Evolutionary conservation across 352 stramenopile species (phyloP), one percentile per base, ranked within the genome.

Genomic region (Globisporangium uncinulatum): DNA sequence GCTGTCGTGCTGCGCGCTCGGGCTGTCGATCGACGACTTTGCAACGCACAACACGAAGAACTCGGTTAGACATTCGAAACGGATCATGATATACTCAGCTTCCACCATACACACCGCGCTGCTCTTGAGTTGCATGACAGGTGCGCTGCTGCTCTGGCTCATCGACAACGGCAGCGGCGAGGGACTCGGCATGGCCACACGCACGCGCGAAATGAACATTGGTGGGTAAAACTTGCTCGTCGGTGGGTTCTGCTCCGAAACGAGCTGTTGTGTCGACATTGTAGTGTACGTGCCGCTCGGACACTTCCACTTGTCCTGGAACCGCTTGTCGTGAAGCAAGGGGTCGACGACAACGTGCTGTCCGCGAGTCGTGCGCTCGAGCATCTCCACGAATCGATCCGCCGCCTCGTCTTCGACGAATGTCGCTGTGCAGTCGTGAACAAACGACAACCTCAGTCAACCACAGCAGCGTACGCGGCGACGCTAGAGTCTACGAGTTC

Each of bases 221-320:
- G 80, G 80, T 5, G 73, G 76, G 2, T 76, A 73, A 21, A 74
- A 93, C 53, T 71, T 77, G 59, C 83, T 83, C 19, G 50, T 78
- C 15, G 51, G 53, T 9, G 77, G 74, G 32, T 87, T 82, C 10
- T 71, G 67, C 49, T 66, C 64, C 0, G 61, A 45, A 6, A 81
- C 20, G 21, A 73, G 51, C 20, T 73, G 51, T 15, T 88, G 78
- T 15, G 61, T 68, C 1, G 80, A 88, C 7, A 34, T 46, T n/a
- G 44, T 70, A 4, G 52, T 56, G 55, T 66, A 66, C 2, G 39
- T 20, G 50, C 56, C 19, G 50, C 61, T 71, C 20, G 62, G 52
- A 41, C 62, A 67, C 13, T 65, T 55, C 70, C 79, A 88, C 36
- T 87, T 90, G 36, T 79, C 68, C 59, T 88, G 77, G 50, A 88